Evolutionary conservation across 1,139 yeast species (phyloP), one percentile per base, ranked within the genome.

Genomic region (Taiozyma sp.): DNA sequence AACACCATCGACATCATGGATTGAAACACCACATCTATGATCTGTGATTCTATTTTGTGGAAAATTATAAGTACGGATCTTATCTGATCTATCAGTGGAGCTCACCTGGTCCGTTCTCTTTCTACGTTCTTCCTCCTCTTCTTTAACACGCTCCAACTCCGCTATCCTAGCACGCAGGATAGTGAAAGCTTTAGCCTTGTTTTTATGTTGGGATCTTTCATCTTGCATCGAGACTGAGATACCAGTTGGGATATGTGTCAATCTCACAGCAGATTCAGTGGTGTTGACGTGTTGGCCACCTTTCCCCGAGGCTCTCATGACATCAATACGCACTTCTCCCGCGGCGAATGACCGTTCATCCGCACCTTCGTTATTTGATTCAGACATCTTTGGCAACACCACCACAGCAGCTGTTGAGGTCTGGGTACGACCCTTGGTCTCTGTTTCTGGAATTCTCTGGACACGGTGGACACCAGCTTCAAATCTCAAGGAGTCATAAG

Each of bases 231-330:
- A 76, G 4, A 93, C 97, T 14, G 82, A 84, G 44, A 89, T 82
- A 4, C 98, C 97, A 0, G 97, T 84, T 2, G 99, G 98, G 21
- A 86, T 74, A 69, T 93, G 99, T 0, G 95, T 90, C 40, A 95
- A 71, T 60, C 99, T 76, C 21, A 93, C 98, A 0, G 99, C 99
- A 1, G 97, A 89, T 66, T 93, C 99, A 0, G 99, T 93, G 21
- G 97, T 93, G 65, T 95, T 93, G 46, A 93, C 99, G 65, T 95
- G 99, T 69, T 93, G 99, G 0, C 99, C 99, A 50, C 99, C 99
- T 57, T 95, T 87, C 3, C 99, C 99, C 49, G 97, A 83, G 0
- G 99, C 89, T 61, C 99, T 75, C 97, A 91, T 95, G 14, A 95
- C 89, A 67, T 95, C 99, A 6, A 93, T 81, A 54, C 97, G 76